phyloP scores from a whole-genome alignment of 176 grass and related monocot genomes.

The Miscanthus lutarioriparius region DNA sequence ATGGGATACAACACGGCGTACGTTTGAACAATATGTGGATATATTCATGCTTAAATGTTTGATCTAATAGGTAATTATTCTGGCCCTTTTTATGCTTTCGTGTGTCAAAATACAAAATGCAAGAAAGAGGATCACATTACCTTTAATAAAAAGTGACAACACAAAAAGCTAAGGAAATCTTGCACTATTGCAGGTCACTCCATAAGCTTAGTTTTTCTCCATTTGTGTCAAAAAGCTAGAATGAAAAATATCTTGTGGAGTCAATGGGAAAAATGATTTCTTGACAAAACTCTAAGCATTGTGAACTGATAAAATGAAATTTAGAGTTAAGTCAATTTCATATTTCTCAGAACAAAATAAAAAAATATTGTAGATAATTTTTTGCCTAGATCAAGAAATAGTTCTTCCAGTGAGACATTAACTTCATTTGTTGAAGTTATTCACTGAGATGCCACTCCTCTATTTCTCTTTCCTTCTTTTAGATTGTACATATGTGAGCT shows the following conservation, averaged over 20 bases:
- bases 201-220: not conserved
- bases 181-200: not conserved
- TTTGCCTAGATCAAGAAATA: not conserved
- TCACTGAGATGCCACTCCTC: not conserved
- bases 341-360: not conserved
- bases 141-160: not conserved
- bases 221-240: not conserved
- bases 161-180: not conserved
- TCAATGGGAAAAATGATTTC: not conserved
- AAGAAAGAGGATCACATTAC: not conserved
- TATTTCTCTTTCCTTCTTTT: constrained; percentile 2
- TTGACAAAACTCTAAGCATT: not conserved
- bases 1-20: not conserved
- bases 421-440: constrained; percentile 15
- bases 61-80: not conserved
- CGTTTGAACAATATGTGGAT: not conserved
- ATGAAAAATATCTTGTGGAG: not conserved
- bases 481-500: not conserved
- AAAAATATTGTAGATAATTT: not conserved
- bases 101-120: not conserved
- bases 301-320: not conserved
- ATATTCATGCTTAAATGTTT: constrained; percentile 21
- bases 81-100: not conserved
- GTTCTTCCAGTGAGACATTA: not conserved
- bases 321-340: not conserved